A percentile compares a stretch with the other conserved stretches of the same genome.
Evolutionary conservation across 2,329 filamentous ascomycete species (phyloP).

Genomic region (Fusarium buharicum): DNA sequence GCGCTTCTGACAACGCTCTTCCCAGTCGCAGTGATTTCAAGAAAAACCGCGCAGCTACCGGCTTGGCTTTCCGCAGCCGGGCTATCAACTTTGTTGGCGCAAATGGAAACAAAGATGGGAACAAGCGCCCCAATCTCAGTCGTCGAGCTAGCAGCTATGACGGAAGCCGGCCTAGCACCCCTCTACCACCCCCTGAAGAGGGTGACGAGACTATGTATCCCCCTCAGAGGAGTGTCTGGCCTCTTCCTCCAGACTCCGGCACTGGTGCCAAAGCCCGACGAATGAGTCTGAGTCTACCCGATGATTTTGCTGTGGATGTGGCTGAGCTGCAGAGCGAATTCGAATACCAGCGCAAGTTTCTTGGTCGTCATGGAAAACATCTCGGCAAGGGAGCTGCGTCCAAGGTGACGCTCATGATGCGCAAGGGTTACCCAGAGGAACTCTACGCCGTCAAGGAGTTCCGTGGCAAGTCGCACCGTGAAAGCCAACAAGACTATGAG

Average conservation of each 20-base stretch:
- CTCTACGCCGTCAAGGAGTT: slow-evolving; percentile 91
- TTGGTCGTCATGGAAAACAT: slow-evolving; percentile 77
- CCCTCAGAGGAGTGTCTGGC: slow-evolving; percentile 63
- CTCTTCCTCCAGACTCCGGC: slow-evolving; percentile 73
- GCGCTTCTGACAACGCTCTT: slow-evolving; percentile 46
- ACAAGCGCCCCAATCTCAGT: slow-evolving; percentile 38
- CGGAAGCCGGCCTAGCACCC: slow-evolving; percentile 46
- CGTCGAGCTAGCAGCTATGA: slow-evolving; percentile 64
- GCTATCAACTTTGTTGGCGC: slow-evolving; percentile 60
- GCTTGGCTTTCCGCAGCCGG: slow-evolving; percentile 59
- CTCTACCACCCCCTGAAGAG: slow-evolving; percentile 25
- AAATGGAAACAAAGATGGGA: slow-evolving; percentile 37
- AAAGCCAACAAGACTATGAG: slow-evolving; percentile 79
- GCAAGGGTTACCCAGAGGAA: slow-evolving; percentile 72
- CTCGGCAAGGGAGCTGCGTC: slow-evolving; percentile 86
- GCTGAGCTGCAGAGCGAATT: slow-evolving; percentile 76
- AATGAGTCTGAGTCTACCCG: slow-evolving; percentile 77
- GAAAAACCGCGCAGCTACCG: slow-evolving; percentile 64
- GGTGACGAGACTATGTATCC: slow-evolving; percentile 48
- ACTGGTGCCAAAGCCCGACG: slow-evolving; percentile 82
- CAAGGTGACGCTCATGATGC: slow-evolving; percentile 81
- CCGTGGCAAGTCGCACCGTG: slow-evolving; percentile 74
- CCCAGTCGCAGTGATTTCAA: slow-evolving; percentile 60
- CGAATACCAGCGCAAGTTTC: slow-evolving; percentile 74
- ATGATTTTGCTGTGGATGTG: slow-evolving; percentile 78